These are phyloP conservation scores for Rubroboletus satanas DNA, from an alignment of 768 basidiomycete species.

Conservation along the genomic window DNA sequence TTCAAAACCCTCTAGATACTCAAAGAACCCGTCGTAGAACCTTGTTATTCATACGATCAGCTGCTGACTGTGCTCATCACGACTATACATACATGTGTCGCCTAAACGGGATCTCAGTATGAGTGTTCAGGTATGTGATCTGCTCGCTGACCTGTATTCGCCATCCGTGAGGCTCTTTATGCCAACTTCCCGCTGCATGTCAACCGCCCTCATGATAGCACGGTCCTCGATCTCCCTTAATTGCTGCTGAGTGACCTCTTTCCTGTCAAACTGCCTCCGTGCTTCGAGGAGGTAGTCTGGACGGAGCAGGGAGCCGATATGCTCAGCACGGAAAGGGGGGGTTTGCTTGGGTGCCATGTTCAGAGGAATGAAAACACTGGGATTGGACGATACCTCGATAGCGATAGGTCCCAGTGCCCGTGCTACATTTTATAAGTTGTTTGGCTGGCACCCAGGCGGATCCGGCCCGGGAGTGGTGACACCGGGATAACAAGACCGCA, in stretches of 20 bases:
- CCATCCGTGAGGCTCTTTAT: conserved; percentile 43
- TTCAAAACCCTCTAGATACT: conserved; percentile 25
- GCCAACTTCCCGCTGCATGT: conserved; percentile 38
- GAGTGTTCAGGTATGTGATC: not conserved
- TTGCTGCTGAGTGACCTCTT: conserved; percentile 33
- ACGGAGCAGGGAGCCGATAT: conserved; percentile 43
- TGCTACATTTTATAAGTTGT: not conserved
- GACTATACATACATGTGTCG: conserved; percentile 22
- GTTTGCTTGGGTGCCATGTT: conserved; percentile 20
- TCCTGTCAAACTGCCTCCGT: conserved; percentile 34
- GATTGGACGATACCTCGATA: not conserved
- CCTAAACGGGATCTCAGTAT: conserved; percentile 10
- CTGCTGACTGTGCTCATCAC: not conserved
- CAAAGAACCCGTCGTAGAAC: conserved; percentile 31
- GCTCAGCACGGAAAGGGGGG: conserved; percentile 46
- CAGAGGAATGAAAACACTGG: not conserved
- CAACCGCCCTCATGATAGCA: conserved; percentile 34
- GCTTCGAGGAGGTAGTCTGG: conserved; percentile 38
- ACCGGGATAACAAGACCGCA: not conserved
- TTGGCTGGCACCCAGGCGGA: not conserved
- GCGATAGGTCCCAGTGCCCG: not conserved
- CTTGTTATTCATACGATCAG: conserved; percentile 8
- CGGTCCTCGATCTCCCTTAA: conserved; percentile 36
- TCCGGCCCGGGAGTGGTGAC: no score
- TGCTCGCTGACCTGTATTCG: conserved; percentile 34